phyloP scores from a whole-genome alignment of 768 basidiomycete species.

The Sarcomyxa edulis region DNA sequence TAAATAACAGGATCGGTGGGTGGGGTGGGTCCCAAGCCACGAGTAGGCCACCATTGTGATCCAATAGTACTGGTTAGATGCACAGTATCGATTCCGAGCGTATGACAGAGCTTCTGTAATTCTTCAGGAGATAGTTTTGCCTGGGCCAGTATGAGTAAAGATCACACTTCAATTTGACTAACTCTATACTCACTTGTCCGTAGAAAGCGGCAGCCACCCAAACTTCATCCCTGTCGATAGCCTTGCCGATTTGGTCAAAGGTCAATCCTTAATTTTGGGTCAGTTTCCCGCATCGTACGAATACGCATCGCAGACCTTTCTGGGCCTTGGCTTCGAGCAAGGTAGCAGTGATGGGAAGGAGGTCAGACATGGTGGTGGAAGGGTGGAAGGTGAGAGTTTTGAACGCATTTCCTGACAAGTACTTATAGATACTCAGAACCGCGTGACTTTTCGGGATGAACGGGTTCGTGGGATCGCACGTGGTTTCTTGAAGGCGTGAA shows the following conservation, averaged over 20 bases:
- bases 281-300: not conserved
- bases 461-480: no score
- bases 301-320: conserved; percentile 38
- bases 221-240: conserved; percentile 68
- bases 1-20: conserved; percentile 80
- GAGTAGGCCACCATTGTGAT: conserved; percentile 69
- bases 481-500: no score
- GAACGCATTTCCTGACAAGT: no score
- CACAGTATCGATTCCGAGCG: conserved; percentile 41
- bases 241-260: conserved; percentile 64
- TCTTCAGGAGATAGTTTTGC: conserved; percentile 67
- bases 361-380: conserved; percentile 23
- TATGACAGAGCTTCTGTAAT: conserved; percentile 41
- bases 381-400: no score
- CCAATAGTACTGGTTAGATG: conserved; percentile 44
- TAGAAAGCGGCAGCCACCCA: conserved; percentile 84
- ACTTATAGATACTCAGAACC: no score
- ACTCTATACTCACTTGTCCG: conserved; percentile 49
- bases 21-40: conserved; percentile 63
- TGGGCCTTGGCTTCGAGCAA: conserved; percentile 65
- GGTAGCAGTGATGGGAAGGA: conserved; percentile 42
- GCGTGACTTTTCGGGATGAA: no score
- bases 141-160: conserved; percentile 25
- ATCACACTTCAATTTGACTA: not conserved
- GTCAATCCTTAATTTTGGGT: conserved; percentile 41